These are phyloP conservation scores for Beta corolliflora DNA, from an alignment of 179 eudicot species.

Conservation along the genomic window DNA sequence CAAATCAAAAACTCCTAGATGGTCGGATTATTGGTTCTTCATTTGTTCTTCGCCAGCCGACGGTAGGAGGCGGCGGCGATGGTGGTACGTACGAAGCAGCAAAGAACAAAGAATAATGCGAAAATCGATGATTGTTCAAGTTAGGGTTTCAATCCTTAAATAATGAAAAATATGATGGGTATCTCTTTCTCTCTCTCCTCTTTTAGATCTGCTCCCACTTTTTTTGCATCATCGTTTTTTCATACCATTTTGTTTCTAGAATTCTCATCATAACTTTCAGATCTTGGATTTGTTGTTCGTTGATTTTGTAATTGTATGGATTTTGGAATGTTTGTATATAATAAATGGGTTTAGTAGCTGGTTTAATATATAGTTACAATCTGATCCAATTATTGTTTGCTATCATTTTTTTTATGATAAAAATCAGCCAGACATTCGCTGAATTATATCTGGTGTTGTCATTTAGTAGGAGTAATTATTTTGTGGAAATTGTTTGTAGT, in stretches of 20 bases:
- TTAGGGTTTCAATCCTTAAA: too few relatives aligned
- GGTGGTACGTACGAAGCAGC: too few relatives aligned
- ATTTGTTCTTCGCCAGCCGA: too few relatives aligned
- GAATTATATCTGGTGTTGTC: not conserved
- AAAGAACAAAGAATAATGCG: too few relatives aligned
- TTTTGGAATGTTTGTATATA: too few relatives aligned
- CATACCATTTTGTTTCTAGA: not conserved
- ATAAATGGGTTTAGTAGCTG: too few relatives aligned
- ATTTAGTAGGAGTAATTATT: not conserved
- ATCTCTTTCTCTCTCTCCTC: not conserved
- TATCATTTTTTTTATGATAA: not conserved
- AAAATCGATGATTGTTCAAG: too few relatives aligned
- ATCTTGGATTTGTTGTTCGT: constrained; percentile 4
- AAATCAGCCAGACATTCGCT: not conserved
- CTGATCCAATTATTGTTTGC: not conserved
- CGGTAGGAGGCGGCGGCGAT: too few relatives aligned
- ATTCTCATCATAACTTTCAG: not conserved
- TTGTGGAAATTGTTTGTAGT: not conserved
- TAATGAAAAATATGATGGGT: constrained; percentile 63
- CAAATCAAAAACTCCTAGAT: too few relatives aligned
- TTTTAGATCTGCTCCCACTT: constrained; percentile 21
- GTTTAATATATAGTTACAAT: too few relatives aligned
- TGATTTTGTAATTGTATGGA: too few relatives aligned
- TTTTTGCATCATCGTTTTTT: not conserved
- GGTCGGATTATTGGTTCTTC: too few relatives aligned